Conservation (phyloP, 208 protist species). For the Acanthamoeba sp. region DNA sequence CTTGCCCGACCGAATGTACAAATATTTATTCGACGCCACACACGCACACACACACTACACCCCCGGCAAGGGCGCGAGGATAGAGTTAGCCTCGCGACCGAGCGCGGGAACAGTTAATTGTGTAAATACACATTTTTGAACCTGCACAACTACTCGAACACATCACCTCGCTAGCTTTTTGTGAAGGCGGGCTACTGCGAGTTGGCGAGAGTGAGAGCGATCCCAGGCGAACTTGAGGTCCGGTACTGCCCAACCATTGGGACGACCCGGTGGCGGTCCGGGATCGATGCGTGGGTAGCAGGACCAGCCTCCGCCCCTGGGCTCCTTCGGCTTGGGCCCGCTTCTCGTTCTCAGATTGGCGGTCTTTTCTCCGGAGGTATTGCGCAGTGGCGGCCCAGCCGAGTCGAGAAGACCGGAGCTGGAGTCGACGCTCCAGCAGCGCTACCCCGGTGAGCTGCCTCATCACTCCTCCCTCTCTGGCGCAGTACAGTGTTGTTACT, state of each 20-base stretch:
- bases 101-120: not conserved
- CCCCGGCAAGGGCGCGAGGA: not conserved
- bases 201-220: not conserved
- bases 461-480: too few species aligned
- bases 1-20: not conserved
- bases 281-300: not conserved
- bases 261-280: not conserved
- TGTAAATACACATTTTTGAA: not conserved
- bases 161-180: not conserved
- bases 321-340: not conserved
- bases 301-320: not conserved
- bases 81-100: not conserved
- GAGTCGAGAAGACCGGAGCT: not conserved
- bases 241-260: not conserved
- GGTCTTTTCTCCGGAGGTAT: not conserved
- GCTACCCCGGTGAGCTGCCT: too few species aligned
- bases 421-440: too few species aligned
- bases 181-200: not conserved
- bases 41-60: too few species aligned
- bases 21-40: constrained; percentile 55
- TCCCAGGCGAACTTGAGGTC: not conserved
- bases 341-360: not conserved
- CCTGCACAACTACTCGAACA: not conserved
- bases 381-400: not conserved
- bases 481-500: too few species aligned